Evolutionary conservation across 2,329 filamentous ascomycete genomes (phyloP), one percentile per base, ranked within the genome.

Genomic region (Epichloe sibirici): DNA sequence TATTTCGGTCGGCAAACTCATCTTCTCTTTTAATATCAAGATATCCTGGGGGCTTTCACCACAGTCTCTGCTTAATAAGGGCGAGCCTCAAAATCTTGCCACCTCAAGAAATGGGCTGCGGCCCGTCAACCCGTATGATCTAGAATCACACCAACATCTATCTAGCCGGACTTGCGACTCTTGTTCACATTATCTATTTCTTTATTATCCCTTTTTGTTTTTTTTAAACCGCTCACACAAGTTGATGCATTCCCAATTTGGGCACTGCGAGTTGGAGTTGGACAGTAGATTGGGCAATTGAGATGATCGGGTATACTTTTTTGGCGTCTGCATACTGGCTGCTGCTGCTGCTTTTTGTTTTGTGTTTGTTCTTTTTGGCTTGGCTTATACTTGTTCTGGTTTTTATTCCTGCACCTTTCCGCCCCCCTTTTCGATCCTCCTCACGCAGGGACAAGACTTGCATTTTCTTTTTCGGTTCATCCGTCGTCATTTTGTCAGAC

Each of bases 301-400:
- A 35, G 44, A 49, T 12, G 28, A 55, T 48, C 42, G 48, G 45
- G 48, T 45, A 43, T 17, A 49, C 35, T 51, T 51, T 51, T 53
- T 51, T 56, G 56, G 56, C 56, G 53, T 56, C 49, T 53, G 56
- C 53, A 57, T 56, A 39, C 51, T 45, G 39, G 28, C 21, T 47
- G 23, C 35, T 38, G 50, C 40, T 15, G 5, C 39, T 40, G 12
- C 8, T 40, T 13, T 44, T 37, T 28, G 11, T 12, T 46, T 37
- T n/a, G 9, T 8, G 31, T 21, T 46, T 21, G 39, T 46, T 11
- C 44, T 51, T 46, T 28, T 37, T 15, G 11, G 3, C 47, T 45
- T 17, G 17, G 3, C 45, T 21, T 49, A n/a, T 34, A 25, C 15
- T 46, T 46, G 9, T 42, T 4, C 43, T 28, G n/a, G 1, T 46